phyloP scores from a whole-genome alignment of 176 grass and related monocot species.

The Lolium multiflorum region DNA sequence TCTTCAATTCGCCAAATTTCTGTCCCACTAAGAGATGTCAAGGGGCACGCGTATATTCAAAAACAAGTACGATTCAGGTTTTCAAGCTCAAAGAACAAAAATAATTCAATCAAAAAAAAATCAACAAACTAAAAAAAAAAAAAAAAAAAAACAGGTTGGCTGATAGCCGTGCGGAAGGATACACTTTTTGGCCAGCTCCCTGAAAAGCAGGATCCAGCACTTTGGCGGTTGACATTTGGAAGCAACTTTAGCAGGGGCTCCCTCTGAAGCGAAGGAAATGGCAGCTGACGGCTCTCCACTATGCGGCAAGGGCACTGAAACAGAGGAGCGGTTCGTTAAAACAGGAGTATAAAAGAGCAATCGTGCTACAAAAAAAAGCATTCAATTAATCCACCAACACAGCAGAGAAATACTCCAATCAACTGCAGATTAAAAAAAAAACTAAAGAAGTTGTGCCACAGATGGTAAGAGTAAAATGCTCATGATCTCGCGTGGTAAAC shows the following conservation, averaged over 20 bases:
- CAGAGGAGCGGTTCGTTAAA: not conserved
- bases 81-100: conserved; percentile 13
- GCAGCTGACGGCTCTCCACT: conserved; percentile 33
- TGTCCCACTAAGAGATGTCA: conserved; percentile 72
- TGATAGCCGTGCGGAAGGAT: conserved; percentile 48
- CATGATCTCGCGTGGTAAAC: too few relatives aligned
- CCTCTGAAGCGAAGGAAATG: conserved; percentile 17
- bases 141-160: not conserved
- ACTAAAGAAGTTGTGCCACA: not conserved
- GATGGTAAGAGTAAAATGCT: not conserved
- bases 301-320: not conserved
- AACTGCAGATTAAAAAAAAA: not conserved
- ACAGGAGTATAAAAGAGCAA: not conserved
- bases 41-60: conserved; percentile 46
- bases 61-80: not conserved
- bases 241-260: not conserved
- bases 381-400: conserved; percentile 16
- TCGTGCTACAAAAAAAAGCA: not conserved
- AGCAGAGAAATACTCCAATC: not conserved
- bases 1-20: conserved; percentile 99
- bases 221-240: conserved; percentile 57
- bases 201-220: conserved; percentile 76
- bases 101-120: conserved; percentile 4
- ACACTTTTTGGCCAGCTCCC: conserved; percentile 73
- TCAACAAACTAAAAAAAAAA: not conserved